Evolutionary conservation across 306 rosid species (phyloP).

Genomic region (Morella rubra): DNA sequence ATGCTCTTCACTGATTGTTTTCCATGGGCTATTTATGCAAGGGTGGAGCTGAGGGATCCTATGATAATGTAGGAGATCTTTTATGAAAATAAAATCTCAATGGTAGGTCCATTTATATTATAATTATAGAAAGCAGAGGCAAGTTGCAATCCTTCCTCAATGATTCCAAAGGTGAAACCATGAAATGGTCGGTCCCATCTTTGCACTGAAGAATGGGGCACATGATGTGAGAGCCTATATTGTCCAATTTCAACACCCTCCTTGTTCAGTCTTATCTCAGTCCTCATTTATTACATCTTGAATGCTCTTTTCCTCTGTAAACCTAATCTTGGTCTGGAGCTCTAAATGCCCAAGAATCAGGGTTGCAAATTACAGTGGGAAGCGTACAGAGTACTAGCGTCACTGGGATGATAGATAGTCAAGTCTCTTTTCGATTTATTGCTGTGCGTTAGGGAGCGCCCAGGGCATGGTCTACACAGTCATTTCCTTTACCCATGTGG

Average conservation of each 20-base stretch:
- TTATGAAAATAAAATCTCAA: no score
- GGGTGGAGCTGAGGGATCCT: neutral
- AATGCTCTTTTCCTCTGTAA: neutral
- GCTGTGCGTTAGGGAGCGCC: neutral
- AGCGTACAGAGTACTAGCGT: neutral
- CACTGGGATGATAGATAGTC: neutral
- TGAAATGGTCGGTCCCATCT: conserved; percentile 17
- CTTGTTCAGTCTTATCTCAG: neutral
- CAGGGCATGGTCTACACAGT: conserved; percentile 10
- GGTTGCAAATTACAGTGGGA: neutral
- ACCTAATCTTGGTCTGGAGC: neutral
- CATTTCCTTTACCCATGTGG: conserved; percentile 17
- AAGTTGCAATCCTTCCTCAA: neutral
- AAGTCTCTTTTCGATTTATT: neutral
- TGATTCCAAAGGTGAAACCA: conserved; percentile 1
- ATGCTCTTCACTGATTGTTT: neutral
- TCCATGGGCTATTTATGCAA: neutral
- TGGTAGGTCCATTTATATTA: neutral
- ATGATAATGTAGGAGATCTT: neutral
- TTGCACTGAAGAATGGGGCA: neutral
- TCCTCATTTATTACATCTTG: neutral
- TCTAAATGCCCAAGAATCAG: conserved; percentile 5
- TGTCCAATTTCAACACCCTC: neutral
- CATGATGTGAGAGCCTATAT: neutral
- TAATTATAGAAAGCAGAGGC: neutral